Evolutionary conservation across 2,329 filamentous ascomycete species (phyloP).

Genomic region (Aspergillus sp.): DNA sequence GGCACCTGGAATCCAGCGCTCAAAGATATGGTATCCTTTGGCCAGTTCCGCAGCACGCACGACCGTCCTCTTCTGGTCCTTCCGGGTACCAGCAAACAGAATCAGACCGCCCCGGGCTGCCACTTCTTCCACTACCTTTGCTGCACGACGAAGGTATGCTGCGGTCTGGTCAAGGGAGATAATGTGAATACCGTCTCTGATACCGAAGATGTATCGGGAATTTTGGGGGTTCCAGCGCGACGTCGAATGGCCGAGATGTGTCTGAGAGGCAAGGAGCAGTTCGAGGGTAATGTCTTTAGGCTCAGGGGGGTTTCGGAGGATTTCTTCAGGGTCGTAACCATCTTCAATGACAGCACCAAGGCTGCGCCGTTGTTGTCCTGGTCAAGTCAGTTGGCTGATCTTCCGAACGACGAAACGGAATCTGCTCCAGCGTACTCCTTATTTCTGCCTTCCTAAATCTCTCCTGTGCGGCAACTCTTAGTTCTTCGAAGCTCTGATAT

Average conservation of each 20-base stretch:
- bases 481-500: neutral
- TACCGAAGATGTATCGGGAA: constrained; percentile 86
- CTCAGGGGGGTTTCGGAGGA: constrained; percentile 62
- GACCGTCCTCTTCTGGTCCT: constrained; percentile 72
- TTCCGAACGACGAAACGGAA: neutral
- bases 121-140: constrained; percentile 85
- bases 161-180: constrained; percentile 86
- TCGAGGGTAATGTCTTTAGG: constrained; percentile 82
- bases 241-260: constrained; percentile 83
- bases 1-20: constrained; percentile 82
- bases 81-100: constrained; percentile 81
- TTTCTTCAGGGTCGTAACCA: constrained; percentile 26
- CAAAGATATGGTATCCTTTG: constrained; percentile 78
- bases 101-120: constrained; percentile 75
- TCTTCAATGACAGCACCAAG: constrained; percentile 24
- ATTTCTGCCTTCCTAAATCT: constrained; percentile 11
- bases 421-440: constrained; percentile 18
- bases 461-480: constrained; percentile 4
- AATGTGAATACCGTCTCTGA: constrained; percentile 82
- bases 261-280: constrained; percentile 78
- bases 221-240: constrained; percentile 93
- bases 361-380: constrained; percentile 26
- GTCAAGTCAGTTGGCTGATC: constrained; percentile 1
- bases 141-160: constrained; percentile 81
- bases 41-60: constrained; percentile 73